These are phyloP conservation scores for Rhizophlyctis rosea DNA, from an alignment of 192 early-diverging fungal species.

Conservation along the genomic window DNA sequence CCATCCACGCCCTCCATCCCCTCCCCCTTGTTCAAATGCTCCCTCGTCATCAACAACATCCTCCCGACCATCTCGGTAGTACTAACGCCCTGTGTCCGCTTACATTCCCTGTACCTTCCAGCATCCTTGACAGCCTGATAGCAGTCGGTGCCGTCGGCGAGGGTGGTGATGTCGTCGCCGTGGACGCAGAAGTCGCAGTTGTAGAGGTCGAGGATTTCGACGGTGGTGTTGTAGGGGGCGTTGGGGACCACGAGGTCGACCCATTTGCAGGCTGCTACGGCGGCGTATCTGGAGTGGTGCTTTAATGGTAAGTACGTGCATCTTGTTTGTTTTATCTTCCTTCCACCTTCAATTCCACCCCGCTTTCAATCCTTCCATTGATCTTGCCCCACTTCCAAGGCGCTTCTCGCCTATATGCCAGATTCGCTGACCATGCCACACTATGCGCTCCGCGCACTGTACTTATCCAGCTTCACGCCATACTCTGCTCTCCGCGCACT, in stretches of 20 bases:
- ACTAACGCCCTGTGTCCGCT: constrained; percentile 93
- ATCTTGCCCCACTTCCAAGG: no score
- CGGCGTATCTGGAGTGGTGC: constrained; percentile 66
- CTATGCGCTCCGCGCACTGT: no score
- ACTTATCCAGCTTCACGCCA: no score
- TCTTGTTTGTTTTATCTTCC: background rate
- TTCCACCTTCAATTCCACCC: no score
- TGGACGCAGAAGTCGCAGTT: constrained; percentile 94
- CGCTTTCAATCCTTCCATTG: no score
- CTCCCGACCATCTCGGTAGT: constrained; percentile 95
- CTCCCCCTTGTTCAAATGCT: constrained; percentile 51
- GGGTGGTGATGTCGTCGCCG: constrained; percentile 96
- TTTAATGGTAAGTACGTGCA: background rate
- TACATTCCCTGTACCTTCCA: constrained; percentile 91
- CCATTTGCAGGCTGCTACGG: constrained; percentile 96
- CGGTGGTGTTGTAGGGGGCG: constrained; percentile 87
- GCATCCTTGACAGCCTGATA: constrained; percentile 95
- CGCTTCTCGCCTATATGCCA: no score
- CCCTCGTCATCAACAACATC: constrained; percentile 88
- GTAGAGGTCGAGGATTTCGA: constrained; percentile 83
- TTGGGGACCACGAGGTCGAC: constrained; percentile 88
- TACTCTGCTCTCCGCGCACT: no score
- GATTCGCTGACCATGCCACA: no score
- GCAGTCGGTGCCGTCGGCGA: constrained; percentile 95
- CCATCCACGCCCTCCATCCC: background rate